A percentile compares a stretch with the other conserved stretches of the same genome.
Evolutionary conservation across 208 protist species (phyloP).

Genomic region (Kentomonas sorsogonicus): DNA sequence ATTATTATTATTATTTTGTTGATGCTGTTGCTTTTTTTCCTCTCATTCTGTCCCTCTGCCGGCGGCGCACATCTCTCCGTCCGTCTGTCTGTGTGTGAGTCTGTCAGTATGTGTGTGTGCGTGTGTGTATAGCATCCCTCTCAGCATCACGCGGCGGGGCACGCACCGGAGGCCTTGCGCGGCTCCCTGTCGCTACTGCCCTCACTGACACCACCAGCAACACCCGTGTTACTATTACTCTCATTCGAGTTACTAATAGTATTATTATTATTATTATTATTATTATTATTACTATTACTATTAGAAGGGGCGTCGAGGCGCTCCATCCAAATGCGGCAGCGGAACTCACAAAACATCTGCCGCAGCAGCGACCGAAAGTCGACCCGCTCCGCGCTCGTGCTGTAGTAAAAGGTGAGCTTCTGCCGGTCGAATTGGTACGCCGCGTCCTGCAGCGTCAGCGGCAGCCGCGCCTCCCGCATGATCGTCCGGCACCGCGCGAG

Average conservation of each 20-base stretch:
- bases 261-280: no score
- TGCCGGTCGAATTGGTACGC: slow-evolving; percentile 85
- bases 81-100: no score
- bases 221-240: no score
- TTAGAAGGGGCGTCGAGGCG: slow-evolving; percentile 9
- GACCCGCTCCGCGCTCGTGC: slow-evolving; percentile 44
- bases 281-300: no score
- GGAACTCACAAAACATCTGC: slow-evolving; percentile 64
- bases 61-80: no score
- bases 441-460: slow-evolving; percentile 55
- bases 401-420: slow-evolving; percentile 86
- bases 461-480: slow-evolving; percentile 38
- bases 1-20: slow-evolving; percentile 2
- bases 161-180: neutral
- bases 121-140: neutral
- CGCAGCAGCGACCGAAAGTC: slow-evolving; percentile 79
- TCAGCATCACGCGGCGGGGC: neutral
- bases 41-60: neutral
- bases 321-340: slow-evolving; percentile 85
- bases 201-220: neutral
- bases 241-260: no score
- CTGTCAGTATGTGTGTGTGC: neutral
- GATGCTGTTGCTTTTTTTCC: neutral
- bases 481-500: slow-evolving; percentile 48
- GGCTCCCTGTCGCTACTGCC: neutral